Base-by-base conservation (phyloP, 805 yeast genomes). In the Ogataea paradorogensis region DNA sequence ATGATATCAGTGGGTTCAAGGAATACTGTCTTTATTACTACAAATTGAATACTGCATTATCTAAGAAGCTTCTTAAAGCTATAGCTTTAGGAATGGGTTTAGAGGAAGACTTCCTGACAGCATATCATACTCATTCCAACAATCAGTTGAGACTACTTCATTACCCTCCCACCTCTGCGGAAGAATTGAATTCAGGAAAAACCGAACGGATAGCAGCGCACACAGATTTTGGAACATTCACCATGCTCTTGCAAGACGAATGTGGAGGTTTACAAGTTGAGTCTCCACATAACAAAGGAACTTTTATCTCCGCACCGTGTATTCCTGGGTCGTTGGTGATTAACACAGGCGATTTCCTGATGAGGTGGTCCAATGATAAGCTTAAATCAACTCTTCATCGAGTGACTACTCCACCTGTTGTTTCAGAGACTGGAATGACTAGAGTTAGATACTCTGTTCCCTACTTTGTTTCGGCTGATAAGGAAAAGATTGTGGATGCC, bases 371-470 rank as follows among this genome's bases (percentile, higher is more conserved):
- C 13, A 69, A 67, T 47, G 69, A 63, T 38, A 40, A 47, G 22
- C 59, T 65, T 29, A 55, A 57, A 27, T 67, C 71, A 1, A 67
- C 69, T 2, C 43, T 64, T n/a, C 73, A 68, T 40, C 51, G 72
- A 33, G 73, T 69, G 8, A 52, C 58, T 9, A 61, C 62, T 39
- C 48, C 62, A 15, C 52, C 59, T 7, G 33, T 46, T 9, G 41
- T 35, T 25, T 28, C 46, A 47, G 35, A 27, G 7, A 40, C 50
- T 7, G 48, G 44, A 5, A 38, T 43, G 35, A 26, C 53, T 3
- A 42, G 42, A 26, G 60, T 40, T 7, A 42, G 64, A 27, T 61
- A 50, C 31, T 61, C 63, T 4, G 52, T 58, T 32, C 61, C 64
- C 11, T 55, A 49, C 36, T 61, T 59, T 43, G 49, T 60, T 9